phyloP scores from a whole-genome alignment of 768 basidiomycete species.

The Lactarius indigo region DNA sequence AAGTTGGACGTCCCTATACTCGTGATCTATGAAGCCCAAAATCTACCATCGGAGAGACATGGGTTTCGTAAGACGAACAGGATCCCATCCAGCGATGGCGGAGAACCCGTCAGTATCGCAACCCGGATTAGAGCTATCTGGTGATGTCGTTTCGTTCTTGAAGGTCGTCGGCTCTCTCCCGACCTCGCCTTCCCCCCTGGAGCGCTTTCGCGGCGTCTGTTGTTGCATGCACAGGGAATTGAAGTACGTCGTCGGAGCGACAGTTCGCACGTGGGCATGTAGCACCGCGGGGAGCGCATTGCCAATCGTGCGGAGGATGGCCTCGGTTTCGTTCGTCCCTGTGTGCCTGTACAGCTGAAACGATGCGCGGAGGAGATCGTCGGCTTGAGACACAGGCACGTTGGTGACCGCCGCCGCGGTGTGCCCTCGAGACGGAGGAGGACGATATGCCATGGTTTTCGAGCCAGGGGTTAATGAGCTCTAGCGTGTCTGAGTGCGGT shows the following conservation, averaged over 20 bases:
- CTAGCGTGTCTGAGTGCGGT: not conserved
- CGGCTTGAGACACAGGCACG: not conserved
- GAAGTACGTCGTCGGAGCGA: not conserved
- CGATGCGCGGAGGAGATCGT: not conserved
- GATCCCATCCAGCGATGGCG: too few relatives aligned
- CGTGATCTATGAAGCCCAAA: too few relatives aligned
- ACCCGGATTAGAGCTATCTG: too few relatives aligned
- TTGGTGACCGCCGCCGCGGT: not conserved
- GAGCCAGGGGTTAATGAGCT: not conserved
- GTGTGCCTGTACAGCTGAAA: not conserved
- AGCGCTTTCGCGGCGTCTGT: not conserved
- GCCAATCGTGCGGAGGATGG: not conserved
- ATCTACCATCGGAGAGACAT: too few relatives aligned
- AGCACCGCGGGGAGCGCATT: not conserved
- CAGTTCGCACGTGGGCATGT: not conserved
- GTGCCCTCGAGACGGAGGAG: not conserved
- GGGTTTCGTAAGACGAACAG: too few relatives aligned
- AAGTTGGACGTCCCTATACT: too few relatives aligned
- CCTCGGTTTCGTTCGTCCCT: not conserved
- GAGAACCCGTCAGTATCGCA: too few relatives aligned
- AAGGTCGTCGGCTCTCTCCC: too few relatives aligned
- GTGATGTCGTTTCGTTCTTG: too few relatives aligned
- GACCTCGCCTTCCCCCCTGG: not conserved
- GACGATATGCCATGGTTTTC: not conserved
- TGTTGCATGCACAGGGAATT: not conserved